phyloP scores from a whole-genome alignment of 305 asterid genomes.

The Lippia alba region DNA sequence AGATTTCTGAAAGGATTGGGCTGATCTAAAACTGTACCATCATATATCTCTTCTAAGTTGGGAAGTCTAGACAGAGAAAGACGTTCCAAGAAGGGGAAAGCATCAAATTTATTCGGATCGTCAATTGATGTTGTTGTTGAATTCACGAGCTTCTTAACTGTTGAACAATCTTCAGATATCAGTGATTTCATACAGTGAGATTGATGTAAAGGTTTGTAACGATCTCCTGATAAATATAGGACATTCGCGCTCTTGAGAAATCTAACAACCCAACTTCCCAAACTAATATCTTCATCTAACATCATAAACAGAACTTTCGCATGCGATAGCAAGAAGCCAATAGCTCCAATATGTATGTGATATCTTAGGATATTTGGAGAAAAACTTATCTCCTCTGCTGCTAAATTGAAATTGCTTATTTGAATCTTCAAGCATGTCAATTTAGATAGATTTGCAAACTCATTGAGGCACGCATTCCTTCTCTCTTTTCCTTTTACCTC shows the following conservation, averaged over 20 bases:
- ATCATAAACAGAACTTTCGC: neutral
- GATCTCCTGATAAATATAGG: neutral
- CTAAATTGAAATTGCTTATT: neutral
- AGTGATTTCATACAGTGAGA: constrained; percentile 10
- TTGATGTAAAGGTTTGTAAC: constrained; percentile 2
- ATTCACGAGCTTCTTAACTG: neutral
- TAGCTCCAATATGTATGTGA: neutral
- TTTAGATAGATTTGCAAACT: constrained; percentile 20
- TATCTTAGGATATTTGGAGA: constrained; percentile 14
- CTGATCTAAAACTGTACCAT: too few species aligned
- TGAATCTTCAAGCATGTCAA: constrained; percentile 28
- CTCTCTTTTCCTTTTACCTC: neutral
- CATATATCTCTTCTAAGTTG: too few species aligned
- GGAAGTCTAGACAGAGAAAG: too few species aligned
- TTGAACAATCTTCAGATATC: neutral
- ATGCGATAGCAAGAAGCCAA: neutral
- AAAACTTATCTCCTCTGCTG: too few species aligned
- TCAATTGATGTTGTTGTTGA: too few species aligned
- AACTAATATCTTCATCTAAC: neutral
- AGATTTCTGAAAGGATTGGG: too few species aligned
- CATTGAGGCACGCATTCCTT: constrained; percentile 3
- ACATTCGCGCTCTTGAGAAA: neutral
- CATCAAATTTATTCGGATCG: too few species aligned
- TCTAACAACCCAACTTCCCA: constrained; percentile 14
- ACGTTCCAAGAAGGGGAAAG: too few species aligned